A percentile compares a stretch with the other conserved stretches of the same genome.
These are phyloP conservation scores for Penicillium sp. DNA, from an alignment of 2,329 filamentous ascomycete genomes.

Conservation along the genomic window DNA sequence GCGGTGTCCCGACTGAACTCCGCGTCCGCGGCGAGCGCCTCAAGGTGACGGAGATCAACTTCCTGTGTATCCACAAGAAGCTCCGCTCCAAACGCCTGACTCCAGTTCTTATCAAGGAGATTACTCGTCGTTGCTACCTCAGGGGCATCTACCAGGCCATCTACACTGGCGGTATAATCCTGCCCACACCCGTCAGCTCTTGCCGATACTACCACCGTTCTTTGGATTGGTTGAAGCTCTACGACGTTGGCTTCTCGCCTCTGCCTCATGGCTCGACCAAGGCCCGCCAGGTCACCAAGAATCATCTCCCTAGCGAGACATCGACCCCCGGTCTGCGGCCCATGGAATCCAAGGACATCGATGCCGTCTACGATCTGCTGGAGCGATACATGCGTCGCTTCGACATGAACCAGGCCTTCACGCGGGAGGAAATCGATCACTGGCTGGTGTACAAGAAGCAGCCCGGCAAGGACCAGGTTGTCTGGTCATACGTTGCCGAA, in stretches of 20 bases:
- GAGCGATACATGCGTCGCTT: conserved; percentile 75
- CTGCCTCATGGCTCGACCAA: conserved; percentile 81
- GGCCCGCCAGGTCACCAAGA: conserved; percentile 79
- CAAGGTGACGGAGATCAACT: conserved; percentile 90
- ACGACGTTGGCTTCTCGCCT: conserved; percentile 90
- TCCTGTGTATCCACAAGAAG: conserved; percentile 97
- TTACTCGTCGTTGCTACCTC: conserved; percentile 87
- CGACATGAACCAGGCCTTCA: conserved; percentile 80
- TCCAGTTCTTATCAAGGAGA: conserved; percentile 94
- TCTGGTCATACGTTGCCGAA: conserved; percentile 92
- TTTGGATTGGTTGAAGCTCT: conserved; percentile 92
- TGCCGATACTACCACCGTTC: conserved; percentile 94
- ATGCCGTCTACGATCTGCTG: conserved; percentile 70
- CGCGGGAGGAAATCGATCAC: conserved; percentile 76
- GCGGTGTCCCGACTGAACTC: conserved; percentile 81
- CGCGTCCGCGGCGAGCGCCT: conserved; percentile 74
- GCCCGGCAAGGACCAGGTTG: conserved; percentile 69
- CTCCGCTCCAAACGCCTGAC: conserved; percentile 87
- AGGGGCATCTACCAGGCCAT: conserved; percentile 89
- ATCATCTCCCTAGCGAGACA: conserved; percentile 73
- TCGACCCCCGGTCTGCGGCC: conserved; percentile 70
- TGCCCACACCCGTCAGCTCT: conserved; percentile 88
- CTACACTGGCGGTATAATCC: conserved; percentile 87
- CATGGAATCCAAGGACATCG: conserved; percentile 76
- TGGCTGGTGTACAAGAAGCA: conserved; percentile 75